Evolutionary conservation across 1,284 basidiomycete genomes (phyloP).

Genomic region (Moniliophthora roreri): DNA sequence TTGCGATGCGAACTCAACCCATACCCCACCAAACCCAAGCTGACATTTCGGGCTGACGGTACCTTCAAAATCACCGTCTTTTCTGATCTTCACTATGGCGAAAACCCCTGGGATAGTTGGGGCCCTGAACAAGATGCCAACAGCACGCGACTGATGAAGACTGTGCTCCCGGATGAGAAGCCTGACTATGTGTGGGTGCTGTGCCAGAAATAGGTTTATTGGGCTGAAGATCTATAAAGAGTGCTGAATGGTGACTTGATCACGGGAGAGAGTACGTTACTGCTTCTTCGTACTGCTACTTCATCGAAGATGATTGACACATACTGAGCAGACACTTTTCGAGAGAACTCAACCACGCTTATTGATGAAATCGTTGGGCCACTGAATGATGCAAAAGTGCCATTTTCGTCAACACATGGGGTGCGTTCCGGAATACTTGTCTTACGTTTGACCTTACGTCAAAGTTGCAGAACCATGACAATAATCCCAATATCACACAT

Average conservation of each 20-base stretch:
- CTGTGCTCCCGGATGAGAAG: conserved; percentile 48
- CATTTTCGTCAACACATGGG: conserved; percentile 59
- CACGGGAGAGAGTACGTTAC: conserved; percentile 58
- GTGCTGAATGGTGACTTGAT: conserved; percentile 67
- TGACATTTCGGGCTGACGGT: conserved; percentile 48
- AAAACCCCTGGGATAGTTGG: conserved; percentile 68
- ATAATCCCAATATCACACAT: conserved; percentile 66
- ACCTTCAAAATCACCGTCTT: conserved; percentile 70
- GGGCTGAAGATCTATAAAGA: conserved; percentile 27
- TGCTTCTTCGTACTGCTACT: background rate
- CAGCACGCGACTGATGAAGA: conserved; percentile 53
- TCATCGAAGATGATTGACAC: background rate
- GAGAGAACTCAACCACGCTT: conserved; percentile 49
- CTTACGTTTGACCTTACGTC: background rate
- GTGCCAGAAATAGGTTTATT: background rate
- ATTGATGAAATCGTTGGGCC: conserved; percentile 52
- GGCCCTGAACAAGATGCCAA: conserved; percentile 63
- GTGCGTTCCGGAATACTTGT: conserved; percentile 31
- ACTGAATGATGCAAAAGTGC: conserved; percentile 43
- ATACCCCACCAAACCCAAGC: conserved; percentile 47
- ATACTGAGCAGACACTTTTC: conserved; percentile 53
- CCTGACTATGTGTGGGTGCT: conserved; percentile 63
- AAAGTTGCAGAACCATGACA: conserved; percentile 62
- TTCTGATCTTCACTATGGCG: conserved; percentile 68
- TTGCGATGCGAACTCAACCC: conserved; percentile 29